A percentile compares a stretch with the other conserved stretches of the same genome.
These are phyloP conservation scores for Malassezia nana DNA, from an alignment of 1,284 basidiomycete species.

Conservation along the genomic window DNA sequence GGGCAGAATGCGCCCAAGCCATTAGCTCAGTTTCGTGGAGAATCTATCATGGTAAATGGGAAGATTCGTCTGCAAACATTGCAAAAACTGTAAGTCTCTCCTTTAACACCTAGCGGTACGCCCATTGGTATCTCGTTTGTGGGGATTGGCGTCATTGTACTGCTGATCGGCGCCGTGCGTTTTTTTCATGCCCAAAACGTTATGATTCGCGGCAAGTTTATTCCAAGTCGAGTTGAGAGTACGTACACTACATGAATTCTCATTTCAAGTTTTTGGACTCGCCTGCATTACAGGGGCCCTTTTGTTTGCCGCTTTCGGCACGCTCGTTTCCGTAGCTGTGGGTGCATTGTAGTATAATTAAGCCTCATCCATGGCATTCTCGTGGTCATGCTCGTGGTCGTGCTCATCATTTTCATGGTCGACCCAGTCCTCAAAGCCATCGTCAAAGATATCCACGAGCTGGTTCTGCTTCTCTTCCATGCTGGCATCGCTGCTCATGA, in stretches of 20 bases:
- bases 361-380: not conserved
- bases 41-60: not conserved
- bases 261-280: constrained; percentile 3
- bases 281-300: constrained; percentile 6
- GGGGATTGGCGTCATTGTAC: constrained; percentile 27
- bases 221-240: constrained; percentile 31
- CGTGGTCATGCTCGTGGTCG: constrained; percentile 17
- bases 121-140: constrained; percentile 37
- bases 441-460: constrained; percentile 48
- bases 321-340: constrained; percentile 10
- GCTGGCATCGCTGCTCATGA: constrained; percentile 45
- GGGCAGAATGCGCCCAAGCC: not conserved
- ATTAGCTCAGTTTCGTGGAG: not conserved
- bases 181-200: constrained; percentile 33
- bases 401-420: constrained; percentile 37
- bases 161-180: constrained; percentile 24
- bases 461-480: constrained; percentile 31
- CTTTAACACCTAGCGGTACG: constrained; percentile 20
- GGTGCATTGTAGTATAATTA: constrained; percentile 7
- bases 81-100: not conserved
- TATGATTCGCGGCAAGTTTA: constrained; percentile 28
- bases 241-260: constrained; percentile 15
- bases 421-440: constrained; percentile 49
- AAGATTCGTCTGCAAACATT: not conserved
- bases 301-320: constrained; percentile 8